Conservation (phyloP, 108 stramenopile genomes). For the Stephanodiscus minutulus region DNA sequence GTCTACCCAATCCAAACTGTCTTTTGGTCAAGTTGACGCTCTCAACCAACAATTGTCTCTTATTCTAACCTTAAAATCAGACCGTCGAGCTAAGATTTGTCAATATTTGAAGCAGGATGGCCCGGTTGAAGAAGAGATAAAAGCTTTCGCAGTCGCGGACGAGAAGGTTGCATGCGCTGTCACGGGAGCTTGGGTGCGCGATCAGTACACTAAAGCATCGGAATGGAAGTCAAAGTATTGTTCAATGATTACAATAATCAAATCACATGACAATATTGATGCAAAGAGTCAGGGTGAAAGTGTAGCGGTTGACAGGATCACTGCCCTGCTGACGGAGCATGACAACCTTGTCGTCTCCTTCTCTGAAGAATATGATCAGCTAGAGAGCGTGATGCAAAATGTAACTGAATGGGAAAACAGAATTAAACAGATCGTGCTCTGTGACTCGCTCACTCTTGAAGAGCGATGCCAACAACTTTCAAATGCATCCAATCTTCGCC, state of each 20-base stretch:
- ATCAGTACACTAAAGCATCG: constrained; percentile 30
- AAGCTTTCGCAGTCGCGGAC: constrained; percentile 54
- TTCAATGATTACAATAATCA: constrained; percentile 24
- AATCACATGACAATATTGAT: constrained; percentile 4
- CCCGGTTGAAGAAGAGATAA: constrained; percentile 54
- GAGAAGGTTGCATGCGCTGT: constrained; percentile 28
- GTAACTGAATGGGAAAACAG: constrained; percentile 53
- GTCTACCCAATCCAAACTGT: constrained; percentile 19
- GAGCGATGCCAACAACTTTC: constrained; percentile 23
- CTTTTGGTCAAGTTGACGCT: constrained; percentile 27
- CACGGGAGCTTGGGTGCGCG: constrained; percentile 46
- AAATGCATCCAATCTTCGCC: constrained; percentile 32
- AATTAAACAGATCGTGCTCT: constrained; percentile 29
- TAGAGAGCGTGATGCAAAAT: constrained; percentile 46
- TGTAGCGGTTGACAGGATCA: constrained; percentile 31
- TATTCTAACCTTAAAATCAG: constrained; percentile 44
- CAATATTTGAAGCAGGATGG: constrained; percentile 35
- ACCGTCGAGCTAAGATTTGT: constrained; percentile 33
- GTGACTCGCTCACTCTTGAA: constrained; percentile 29
- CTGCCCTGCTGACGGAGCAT: constrained; percentile 17
- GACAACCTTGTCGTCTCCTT: constrained; percentile 51
- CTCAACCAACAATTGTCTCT: constrained; percentile 35
- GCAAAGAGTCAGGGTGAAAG: neutral
- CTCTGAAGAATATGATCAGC: constrained; percentile 26
- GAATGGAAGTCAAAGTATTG: constrained; percentile 31